These are phyloP conservation scores for Schwanniomyces yamadae DNA, from an alignment of 805 yeast genomes.

Conservation along the genomic window DNA sequence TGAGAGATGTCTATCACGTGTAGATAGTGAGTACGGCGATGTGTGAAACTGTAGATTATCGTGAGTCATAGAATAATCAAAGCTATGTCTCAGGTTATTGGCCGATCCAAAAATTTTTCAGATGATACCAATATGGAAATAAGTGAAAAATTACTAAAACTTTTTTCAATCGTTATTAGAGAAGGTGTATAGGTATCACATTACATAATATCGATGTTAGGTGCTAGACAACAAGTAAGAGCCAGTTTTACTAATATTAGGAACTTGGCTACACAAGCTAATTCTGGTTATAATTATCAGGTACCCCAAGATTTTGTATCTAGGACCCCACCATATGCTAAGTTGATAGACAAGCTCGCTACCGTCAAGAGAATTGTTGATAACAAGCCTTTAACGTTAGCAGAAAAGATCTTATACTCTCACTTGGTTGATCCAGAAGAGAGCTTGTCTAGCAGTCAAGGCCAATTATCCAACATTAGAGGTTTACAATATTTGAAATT, in stretches of 20 bases:
- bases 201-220: constrained; percentile 12
- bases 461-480: constrained; percentile 57
- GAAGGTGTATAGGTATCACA: background rate
- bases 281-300: constrained; percentile 18
- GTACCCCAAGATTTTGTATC: constrained; percentile 63
- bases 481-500: constrained; percentile 90
- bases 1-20: too few species aligned
- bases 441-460: constrained; percentile 52
- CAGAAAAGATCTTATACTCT: constrained; percentile 92
- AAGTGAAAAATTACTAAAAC: background rate
- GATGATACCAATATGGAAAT: too few species aligned
- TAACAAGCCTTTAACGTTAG: constrained; percentile 79
- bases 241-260: constrained; percentile 11
- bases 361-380: constrained; percentile 64
- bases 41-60: background rate
- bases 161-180: background rate
- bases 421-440: constrained; percentile 90
- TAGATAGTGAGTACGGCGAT: background rate
- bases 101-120: too few species aligned
- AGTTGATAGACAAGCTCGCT: constrained; percentile 61
- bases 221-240: constrained; percentile 11
- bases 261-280: constrained; percentile 32
- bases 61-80: constrained; percentile 6
- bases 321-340: constrained; percentile 86
- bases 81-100: constrained; percentile 4